These are phyloP conservation scores for Diplosphaera chodatii DNA, from an alignment of 139 green algal genomes.

Conservation along the genomic window DNA sequence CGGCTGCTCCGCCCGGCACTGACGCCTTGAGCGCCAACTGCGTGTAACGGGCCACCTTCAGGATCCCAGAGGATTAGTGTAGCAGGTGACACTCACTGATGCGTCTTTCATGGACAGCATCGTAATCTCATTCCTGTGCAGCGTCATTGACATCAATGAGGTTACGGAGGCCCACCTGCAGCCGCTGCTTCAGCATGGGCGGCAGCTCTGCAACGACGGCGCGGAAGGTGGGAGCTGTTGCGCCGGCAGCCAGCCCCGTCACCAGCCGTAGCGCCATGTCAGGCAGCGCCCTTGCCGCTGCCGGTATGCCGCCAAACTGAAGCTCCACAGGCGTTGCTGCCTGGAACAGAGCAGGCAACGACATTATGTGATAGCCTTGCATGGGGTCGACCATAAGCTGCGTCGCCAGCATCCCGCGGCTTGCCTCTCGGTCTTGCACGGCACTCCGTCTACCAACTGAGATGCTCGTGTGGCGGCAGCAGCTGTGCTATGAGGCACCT, in stretches of 20 bases:
- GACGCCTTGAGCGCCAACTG: not conserved
- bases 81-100: too few relatives aligned
- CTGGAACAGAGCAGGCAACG: not conserved
- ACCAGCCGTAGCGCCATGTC: conserved; percentile 37
- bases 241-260: conserved; percentile 27
- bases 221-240: conserved; percentile 30
- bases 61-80: too few relatives aligned
- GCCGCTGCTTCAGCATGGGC: conserved; percentile 27
- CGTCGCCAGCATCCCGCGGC: too few relatives aligned
- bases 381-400: too few relatives aligned
- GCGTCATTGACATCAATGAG: too few relatives aligned
- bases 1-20: not conserved
- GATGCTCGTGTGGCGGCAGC: too few relatives aligned
- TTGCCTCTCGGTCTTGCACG: too few relatives aligned
- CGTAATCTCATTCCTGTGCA: too few relatives aligned
- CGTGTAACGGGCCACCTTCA: too few relatives aligned
- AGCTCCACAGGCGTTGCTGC: not conserved
- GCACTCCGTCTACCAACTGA: too few relatives aligned
- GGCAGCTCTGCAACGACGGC: conserved; percentile 31
- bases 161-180: conserved; percentile 35
- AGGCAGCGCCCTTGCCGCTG: conserved; percentile 5
- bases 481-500: not conserved
- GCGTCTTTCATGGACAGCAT: too few relatives aligned
- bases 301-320: not conserved
- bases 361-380: too few relatives aligned